Percentiles rank a stretch among this genome's conserved stretches.
Evolutionary conservation across 805 yeast species (phyloP).

Genomic region (Candida sonorensis): DNA sequence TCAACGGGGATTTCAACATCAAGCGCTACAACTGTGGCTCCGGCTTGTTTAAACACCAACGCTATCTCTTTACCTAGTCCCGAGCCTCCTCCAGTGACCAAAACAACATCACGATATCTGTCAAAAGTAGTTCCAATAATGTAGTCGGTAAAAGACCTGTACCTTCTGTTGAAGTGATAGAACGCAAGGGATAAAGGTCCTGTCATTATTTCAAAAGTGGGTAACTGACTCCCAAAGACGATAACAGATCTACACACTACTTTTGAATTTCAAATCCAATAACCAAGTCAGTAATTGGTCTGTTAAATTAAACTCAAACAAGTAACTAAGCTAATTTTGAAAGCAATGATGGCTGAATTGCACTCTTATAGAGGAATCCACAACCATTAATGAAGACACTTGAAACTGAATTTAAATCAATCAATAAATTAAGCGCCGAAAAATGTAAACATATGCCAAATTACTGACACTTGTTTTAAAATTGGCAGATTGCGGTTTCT

Average conservation of each 20-base stretch:
- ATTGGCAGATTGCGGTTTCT: too few relatives aligned
- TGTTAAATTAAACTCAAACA: too few relatives aligned
- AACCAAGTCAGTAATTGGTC: not conserved
- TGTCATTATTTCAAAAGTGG: slow-evolving; percentile 21
- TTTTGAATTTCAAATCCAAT: too few relatives aligned
- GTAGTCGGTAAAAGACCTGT: slow-evolving; percentile 29
- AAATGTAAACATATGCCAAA: too few relatives aligned
- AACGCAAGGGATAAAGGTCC: slow-evolving; percentile 21
- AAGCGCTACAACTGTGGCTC: slow-evolving; percentile 54
- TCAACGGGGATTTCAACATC: slow-evolving; percentile 46
- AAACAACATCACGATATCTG: slow-evolving; percentile 49
- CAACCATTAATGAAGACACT: too few relatives aligned
- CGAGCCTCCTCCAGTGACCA: slow-evolving; percentile 78
- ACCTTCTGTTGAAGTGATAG: slow-evolving; percentile 20
- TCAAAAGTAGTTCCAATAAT: slow-evolving; percentile 49
- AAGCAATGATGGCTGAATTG: too few relatives aligned
- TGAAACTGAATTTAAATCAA: not conserved
- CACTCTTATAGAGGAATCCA: too few relatives aligned
- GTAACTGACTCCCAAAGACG: too few relatives aligned
- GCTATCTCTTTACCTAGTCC: slow-evolving; percentile 75
- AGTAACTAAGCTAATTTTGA: too few relatives aligned
- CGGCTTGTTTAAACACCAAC: slow-evolving; percentile 32
- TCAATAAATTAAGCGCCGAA: too few relatives aligned
- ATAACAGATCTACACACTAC: too few relatives aligned
- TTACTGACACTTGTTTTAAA: too few relatives aligned